Conservation (phyloP, 148 eudicot genomes). For the Chenopodium berlandieri region DNA sequence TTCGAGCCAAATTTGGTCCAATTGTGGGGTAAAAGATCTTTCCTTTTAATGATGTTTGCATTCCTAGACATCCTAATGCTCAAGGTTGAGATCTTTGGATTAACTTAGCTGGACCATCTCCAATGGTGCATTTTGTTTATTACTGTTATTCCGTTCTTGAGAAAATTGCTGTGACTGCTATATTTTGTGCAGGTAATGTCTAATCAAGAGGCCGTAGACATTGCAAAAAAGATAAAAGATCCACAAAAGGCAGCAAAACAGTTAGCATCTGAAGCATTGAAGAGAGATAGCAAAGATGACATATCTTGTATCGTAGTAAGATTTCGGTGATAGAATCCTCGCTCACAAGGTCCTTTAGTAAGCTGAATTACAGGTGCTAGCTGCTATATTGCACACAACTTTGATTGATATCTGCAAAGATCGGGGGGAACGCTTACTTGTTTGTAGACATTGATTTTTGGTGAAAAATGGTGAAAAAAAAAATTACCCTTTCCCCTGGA, state of each 20-base stretch:
- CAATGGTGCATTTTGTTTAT: neutral
- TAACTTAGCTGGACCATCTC: too few species aligned
- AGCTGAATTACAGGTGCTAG: neutral
- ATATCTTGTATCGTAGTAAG: conserved; percentile 71
- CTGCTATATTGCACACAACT: conserved; percentile 7
- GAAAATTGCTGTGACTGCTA: neutral
- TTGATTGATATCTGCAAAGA: neutral
- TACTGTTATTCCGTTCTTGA: neutral
- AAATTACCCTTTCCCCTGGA: neutral
- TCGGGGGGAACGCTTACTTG: neutral
- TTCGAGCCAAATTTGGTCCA: too few species aligned
- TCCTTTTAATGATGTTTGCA: too few species aligned
- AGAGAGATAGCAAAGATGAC: conserved; percentile 71
- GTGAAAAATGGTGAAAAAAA: neutral
- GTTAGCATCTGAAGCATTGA: conserved; percentile 53
- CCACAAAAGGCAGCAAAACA: conserved; percentile 77
- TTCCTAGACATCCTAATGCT: too few species aligned
- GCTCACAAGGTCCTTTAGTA: conserved; percentile 2
- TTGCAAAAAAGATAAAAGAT: conserved; percentile 51
- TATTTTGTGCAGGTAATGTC: conserved; percentile 50
- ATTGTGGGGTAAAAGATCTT: too few species aligned
- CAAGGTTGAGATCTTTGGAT: too few species aligned
- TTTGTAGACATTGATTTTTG: neutral
- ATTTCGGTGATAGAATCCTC: conserved; percentile 35
- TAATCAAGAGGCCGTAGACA: conserved; percentile 74